Percentiles rank a stretch among this genome's conserved stretches.
Conservation (phyloP, 768 basidiomycete species). For the Boletus tomentosulus region DNA sequence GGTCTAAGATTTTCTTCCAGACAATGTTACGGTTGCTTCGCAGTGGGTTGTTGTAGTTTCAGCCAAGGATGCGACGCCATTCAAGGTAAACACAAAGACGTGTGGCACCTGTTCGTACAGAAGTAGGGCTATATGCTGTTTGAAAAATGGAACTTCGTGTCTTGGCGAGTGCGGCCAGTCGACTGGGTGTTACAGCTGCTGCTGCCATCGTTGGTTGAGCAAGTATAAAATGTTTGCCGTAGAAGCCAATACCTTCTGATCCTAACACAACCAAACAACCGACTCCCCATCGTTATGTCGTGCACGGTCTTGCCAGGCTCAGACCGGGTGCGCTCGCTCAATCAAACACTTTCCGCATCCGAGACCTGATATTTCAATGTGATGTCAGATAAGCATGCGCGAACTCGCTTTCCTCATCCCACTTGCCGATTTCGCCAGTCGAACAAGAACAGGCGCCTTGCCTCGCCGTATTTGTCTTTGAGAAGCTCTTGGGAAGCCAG, state of each 20-base stretch:
- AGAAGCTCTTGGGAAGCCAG: slow-evolving; percentile 64
- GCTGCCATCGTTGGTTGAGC: neutral
- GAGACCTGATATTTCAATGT: too few species aligned
- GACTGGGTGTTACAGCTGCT: neutral
- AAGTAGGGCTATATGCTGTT: slow-evolving; percentile 83
- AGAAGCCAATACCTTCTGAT: neutral
- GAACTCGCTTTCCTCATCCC: too few species aligned
- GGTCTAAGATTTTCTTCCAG: too few species aligned
- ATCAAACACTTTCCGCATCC: too few species aligned
- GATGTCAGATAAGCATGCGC: too few species aligned
- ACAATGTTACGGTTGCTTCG: too few species aligned
- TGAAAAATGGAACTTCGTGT: slow-evolving; percentile 76
- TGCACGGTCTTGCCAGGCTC: too few species aligned
- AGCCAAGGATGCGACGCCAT: too few species aligned
- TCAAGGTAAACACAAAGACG: neutral
- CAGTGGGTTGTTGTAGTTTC: too few species aligned
- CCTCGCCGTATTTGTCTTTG: slow-evolving; percentile 54
- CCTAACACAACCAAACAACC: neutral
- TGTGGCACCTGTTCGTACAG: slow-evolving; percentile 70
- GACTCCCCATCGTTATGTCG: too few species aligned
- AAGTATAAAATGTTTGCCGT: too few species aligned
- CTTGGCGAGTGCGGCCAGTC: slow-evolving; percentile 53
- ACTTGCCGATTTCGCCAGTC: slow-evolving; percentile 48
- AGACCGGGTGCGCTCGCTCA: too few species aligned
- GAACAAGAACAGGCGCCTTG: slow-evolving; percentile 88